Conservation (phyloP, 177 flowering plant species). For the Vitis hybrid region DNA sequence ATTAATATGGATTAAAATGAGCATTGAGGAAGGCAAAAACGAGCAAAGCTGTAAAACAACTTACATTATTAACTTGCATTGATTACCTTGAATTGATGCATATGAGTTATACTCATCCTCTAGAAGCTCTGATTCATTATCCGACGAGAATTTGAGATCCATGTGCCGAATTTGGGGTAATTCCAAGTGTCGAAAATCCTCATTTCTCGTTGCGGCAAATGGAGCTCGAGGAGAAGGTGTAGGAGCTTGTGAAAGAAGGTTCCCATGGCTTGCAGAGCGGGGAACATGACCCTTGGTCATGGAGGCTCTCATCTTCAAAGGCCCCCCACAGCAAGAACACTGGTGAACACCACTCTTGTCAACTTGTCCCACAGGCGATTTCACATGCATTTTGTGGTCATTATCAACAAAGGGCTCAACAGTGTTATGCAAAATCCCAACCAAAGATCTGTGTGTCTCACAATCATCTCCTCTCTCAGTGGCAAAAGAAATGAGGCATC, state of each 20-base stretch:
- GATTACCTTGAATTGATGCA: conserved; percentile 14
- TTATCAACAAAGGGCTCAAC: conserved; percentile 55
- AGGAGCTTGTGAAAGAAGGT: conserved; percentile 39
- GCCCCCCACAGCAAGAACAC: conserved; percentile 80
- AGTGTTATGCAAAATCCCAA: conserved; percentile 58
- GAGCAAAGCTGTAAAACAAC: no score
- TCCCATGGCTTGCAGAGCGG: conserved; percentile 18
- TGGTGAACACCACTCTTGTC: conserved; percentile 23
- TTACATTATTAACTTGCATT: conserved; percentile 18
- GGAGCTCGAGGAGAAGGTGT: conserved; percentile 52
- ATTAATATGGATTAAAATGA: not conserved
- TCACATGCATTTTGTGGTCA: conserved; percentile 30
- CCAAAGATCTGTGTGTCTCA: conserved; percentile 52
- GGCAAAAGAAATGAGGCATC: conserved; percentile 77
- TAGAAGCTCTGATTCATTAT: conserved; percentile 41
- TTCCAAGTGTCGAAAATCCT: conserved; percentile 28
- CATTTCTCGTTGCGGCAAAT: conserved; percentile 23
- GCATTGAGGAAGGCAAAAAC: no score
- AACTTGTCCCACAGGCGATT: conserved; percentile 17
- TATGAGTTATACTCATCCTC: conserved; percentile 35
- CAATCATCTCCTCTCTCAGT: conserved; percentile 53
- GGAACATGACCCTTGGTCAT: conserved; percentile 2
- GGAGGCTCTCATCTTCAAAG: conserved; percentile 40
- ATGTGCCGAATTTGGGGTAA: conserved; percentile 38
- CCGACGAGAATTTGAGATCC: conserved; percentile 54